These are phyloP conservation scores for Tranzscheliella williamsii DNA, from an alignment of 1,284 basidiomycete species.

Conservation along the genomic window DNA sequence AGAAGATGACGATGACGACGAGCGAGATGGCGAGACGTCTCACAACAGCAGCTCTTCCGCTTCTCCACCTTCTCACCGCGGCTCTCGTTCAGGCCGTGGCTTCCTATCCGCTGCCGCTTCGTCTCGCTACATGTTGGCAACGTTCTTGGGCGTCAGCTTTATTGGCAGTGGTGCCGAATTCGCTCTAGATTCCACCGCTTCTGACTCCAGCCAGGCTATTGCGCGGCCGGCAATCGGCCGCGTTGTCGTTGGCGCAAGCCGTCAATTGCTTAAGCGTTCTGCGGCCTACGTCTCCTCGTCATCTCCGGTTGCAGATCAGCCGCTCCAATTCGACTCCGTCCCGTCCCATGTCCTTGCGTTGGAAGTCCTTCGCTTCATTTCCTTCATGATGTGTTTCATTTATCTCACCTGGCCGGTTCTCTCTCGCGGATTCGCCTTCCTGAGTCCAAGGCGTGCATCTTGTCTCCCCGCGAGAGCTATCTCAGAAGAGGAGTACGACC, in stretches of 20 bases:
- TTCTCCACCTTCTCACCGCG: conserved; percentile 25
- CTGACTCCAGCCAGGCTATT: conserved; percentile 10
- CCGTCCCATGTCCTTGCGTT: conserved; percentile 45
- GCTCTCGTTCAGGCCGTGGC: conserved; percentile 7
- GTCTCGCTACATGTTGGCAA: conserved; percentile 55
- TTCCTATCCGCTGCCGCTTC: conserved; percentile 20
- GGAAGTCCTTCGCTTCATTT: conserved; percentile 42
- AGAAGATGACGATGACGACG: conserved; percentile 43
- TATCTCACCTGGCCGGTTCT: conserved; percentile 43
- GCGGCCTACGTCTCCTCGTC: conserved; percentile 20
- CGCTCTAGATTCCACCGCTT: conserved; percentile 14
- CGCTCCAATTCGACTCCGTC: conserved; percentile 42
- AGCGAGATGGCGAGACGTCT: conserved; percentile 28
- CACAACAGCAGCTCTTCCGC: conserved; percentile 22
- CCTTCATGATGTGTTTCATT: conserved; percentile 34
- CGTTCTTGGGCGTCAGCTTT: conserved; percentile 52
- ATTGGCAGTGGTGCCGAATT: conserved; percentile 45
- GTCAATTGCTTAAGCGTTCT: conserved; percentile 55
- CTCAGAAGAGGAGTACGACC: no score
- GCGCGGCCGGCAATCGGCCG: conserved; percentile 23
- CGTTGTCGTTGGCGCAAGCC: conserved; percentile 46
- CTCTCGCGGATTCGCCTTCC: conserved; percentile 2
- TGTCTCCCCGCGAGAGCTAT: no score
- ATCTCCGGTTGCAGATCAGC: conserved; percentile 3
- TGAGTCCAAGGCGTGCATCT: neutral